Base-by-base conservation (phyloP, 2,329 filamentous ascomycete species). In the Beauveria varroae region DNA sequence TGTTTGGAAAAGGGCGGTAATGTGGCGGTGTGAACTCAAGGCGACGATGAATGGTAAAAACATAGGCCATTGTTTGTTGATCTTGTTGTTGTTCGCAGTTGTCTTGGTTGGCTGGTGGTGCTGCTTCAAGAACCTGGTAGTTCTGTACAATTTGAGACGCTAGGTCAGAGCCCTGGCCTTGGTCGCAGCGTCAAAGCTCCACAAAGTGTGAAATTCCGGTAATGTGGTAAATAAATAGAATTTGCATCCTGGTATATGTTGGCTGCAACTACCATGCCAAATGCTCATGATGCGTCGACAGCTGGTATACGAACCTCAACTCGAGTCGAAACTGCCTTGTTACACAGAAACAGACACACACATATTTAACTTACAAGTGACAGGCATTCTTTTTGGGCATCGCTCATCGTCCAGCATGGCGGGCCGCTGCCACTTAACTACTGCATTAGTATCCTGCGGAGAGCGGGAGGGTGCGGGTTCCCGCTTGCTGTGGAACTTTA, bases 381-480 rank as follows among this genome's bases (percentile, higher is more conserved):
- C 43, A n/a, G 22, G 26, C 20, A 56, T 44, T 49, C 24, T 50
- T 54, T 60, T 54, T 50, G 20, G 44, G 30, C 46, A 41, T 50
- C 30, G n/a, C 50, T 28, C 43, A 46, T 52, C 30, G 30, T 47
- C 28, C 30, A 55, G 51, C 43, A 55, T n/a, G 44, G 58, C 58
- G 50, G 49, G 58, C 51, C 58, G 51, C 43, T 55, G 58, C 51
- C 51, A 34, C 30, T 34, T 34, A 34, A 49, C 43, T 56, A 50
- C 51, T 55, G 58, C 58, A 24, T 61, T 61, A 54, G 50, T 44
- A 54, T 46, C 28, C 43, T 41, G 50, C 50, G 58, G 50, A 49
- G 58, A 30, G 51, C 50, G 50, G 58, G 58, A 55, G 40, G 51
- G 51, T 54, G 58, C 58, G 58, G 58, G 58, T 61, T 61, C 58